Percentiles rank a stretch among this genome's conserved stretches.
Conservation (phyloP, 148 eudicot genomes). For the Silene uniflora region DNA sequence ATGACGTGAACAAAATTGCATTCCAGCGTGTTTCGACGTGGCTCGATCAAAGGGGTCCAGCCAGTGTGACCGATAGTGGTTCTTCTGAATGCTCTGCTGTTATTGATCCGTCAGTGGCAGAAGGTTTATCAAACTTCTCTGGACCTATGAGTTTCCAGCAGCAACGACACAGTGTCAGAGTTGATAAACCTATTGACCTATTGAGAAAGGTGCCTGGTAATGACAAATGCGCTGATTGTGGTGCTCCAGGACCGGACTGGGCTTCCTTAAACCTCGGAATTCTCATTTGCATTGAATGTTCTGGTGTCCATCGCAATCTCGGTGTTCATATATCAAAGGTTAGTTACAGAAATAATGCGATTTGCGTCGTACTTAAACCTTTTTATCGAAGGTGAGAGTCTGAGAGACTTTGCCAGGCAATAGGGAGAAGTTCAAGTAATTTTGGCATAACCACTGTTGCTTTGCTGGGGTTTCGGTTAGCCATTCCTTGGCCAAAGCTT, state of each 20-base stretch:
- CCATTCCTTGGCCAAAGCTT: no score
- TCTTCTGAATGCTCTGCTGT: conserved; percentile 47
- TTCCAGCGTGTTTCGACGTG: conserved; percentile 52
- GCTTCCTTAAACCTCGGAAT: conserved; percentile 96
- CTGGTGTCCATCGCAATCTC: conserved; percentile 97
- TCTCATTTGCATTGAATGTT: conserved; percentile 93
- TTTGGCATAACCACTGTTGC: neutral
- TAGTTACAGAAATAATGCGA: conserved; percentile 22
- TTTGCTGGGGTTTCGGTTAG: no score
- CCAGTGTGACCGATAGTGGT: conserved; percentile 32
- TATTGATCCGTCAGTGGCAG: conserved; percentile 28
- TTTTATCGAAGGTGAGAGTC: neutral
- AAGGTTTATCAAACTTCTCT: conserved; percentile 32
- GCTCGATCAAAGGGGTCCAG: conserved; percentile 36
- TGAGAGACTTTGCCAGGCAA: neutral
- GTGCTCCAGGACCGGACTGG: conserved; percentile 96
- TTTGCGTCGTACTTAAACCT: neutral
- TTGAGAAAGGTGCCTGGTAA: conserved; percentile 70
- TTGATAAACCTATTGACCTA: conserved; percentile 64
- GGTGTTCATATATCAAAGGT: conserved; percentile 98
- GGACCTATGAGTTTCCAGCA: conserved; percentile 61
- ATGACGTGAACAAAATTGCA: conserved; percentile 15
- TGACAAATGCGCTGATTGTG: conserved; percentile 97
- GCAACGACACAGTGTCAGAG: conserved; percentile 40
- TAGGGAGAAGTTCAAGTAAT: neutral